Conservation (phyloP, 176 grass and related monocot genomes). For the Musa beccarii region DNA sequence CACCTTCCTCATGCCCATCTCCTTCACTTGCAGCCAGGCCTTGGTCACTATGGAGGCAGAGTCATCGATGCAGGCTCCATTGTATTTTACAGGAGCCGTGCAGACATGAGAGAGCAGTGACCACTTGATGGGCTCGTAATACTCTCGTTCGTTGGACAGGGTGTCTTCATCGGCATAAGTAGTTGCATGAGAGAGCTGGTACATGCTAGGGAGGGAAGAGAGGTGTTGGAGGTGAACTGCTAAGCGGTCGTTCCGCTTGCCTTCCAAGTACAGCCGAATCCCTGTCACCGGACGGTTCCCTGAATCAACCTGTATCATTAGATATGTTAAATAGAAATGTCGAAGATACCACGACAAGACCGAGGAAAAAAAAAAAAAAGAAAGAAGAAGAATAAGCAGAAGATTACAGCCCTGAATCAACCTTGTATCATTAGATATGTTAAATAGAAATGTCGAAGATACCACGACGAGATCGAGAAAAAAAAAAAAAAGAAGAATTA, state of each 20-base stretch:
- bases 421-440: constrained; percentile 20
- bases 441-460: not conserved
- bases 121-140: constrained; percentile 54
- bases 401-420: constrained; percentile 28
- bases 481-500: no score
- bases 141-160: constrained; percentile 36
- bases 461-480: not conserved
- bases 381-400: not conserved
- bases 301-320: constrained; percentile 48
- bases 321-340: not conserved
- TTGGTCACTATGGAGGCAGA: constrained; percentile 74
- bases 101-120: constrained; percentile 68
- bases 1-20: constrained; percentile 72
- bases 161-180: constrained; percentile 11
- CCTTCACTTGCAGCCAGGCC: constrained; percentile 77
- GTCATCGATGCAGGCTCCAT: constrained; percentile 50
- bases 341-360: not conserved
- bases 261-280: constrained; percentile 76
- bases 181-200: constrained; percentile 33
- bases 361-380: not conserved
- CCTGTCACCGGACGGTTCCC: constrained; percentile 63
- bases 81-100: constrained; percentile 73
- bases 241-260: constrained; percentile 56
- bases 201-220: constrained; percentile 31
- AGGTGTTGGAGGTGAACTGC: constrained; percentile 86